Evolutionary conservation across 805 yeast genomes (phyloP).

Genomic region (Teunomyces tritomae): DNA sequence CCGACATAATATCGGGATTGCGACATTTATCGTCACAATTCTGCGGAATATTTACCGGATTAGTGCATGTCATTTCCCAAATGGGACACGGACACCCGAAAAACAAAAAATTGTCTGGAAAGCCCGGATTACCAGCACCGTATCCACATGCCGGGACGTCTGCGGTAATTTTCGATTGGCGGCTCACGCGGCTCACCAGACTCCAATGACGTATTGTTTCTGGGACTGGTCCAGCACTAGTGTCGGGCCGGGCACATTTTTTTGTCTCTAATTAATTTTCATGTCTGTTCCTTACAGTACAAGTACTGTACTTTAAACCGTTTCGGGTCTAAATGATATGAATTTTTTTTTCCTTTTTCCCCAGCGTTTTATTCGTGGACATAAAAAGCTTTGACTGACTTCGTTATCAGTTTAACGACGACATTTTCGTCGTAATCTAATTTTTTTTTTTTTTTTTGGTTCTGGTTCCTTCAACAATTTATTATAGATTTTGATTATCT

Average conservation of each 20-base stretch:
- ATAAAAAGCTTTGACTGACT: too few species aligned
- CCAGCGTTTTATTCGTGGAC: too few species aligned
- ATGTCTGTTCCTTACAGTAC: too few species aligned
- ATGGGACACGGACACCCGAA: background rate
- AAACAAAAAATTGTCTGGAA: background rate
- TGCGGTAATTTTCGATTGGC: constrained; percentile 1
- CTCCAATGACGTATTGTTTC: background rate
- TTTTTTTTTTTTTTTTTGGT: background rate
- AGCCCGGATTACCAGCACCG: background rate
- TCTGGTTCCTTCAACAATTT: background rate
- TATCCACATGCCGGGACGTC: background rate
- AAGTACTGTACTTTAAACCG: too few species aligned
- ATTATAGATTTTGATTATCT: background rate
- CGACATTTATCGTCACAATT: background rate
- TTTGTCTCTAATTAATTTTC: too few species aligned
- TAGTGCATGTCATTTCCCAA: constrained; percentile 1
- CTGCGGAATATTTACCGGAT: background rate
- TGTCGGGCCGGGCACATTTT: background rate
- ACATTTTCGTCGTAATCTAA: background rate
- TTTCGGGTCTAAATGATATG: too few species aligned
- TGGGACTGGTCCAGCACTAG: background rate
- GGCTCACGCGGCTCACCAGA: background rate
- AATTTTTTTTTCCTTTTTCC: too few species aligned
- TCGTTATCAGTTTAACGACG: too few species aligned
- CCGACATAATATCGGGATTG: background rate